Conservation (phyloP, 2,329 filamentous ascomycete genomes). For the Talaromyces funiculosus region DNA sequence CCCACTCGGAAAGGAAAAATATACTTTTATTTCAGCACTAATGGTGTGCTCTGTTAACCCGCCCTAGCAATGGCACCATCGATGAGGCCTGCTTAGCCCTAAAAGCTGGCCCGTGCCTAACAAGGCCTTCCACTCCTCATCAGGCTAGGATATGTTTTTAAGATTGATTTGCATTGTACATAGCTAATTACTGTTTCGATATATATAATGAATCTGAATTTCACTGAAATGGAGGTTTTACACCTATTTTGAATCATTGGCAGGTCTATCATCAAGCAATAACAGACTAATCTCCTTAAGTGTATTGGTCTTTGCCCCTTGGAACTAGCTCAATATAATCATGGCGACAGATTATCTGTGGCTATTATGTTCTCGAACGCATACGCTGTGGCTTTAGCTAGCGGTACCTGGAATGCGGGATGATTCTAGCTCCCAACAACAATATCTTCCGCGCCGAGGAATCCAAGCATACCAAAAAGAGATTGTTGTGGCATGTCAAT, state of each 20-base stretch:
- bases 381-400: background rate
- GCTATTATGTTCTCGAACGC: background rate
- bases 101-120: background rate
- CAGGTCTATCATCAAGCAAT: background rate
- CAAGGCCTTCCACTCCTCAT: no score
- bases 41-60: background rate
- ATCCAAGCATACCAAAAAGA: constrained; percentile 4
- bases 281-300: background rate
- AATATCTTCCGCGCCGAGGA: background rate
- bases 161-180: background rate
- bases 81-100: background rate
- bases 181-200: background rate
- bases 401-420: background rate
- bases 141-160: background rate
- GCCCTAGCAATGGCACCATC: background rate
- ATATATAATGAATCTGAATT: background rate
- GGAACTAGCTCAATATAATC: no score
- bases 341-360: background rate
- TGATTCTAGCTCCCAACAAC: background rate
- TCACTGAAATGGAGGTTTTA: no score
- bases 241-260: background rate
- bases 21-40: background rate
- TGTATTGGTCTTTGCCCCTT: background rate
- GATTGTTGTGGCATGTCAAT: constrained; percentile 3
- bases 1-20: no score